Conservation (phyloP, 768 basidiomycete genomes). For the Ephemerocybe angulata region DNA sequence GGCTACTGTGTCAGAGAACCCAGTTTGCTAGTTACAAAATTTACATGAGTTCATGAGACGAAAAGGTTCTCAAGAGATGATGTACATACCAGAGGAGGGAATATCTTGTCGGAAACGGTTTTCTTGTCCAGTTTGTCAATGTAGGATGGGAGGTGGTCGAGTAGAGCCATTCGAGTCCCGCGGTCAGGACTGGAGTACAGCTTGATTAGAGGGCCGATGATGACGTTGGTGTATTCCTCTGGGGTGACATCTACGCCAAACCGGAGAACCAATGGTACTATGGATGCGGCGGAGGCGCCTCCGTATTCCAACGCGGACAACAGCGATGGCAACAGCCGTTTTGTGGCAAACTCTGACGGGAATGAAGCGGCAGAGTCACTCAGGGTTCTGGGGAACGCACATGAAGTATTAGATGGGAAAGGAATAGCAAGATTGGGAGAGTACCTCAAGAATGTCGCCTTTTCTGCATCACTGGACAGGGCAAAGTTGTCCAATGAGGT, state of each 20-base stretch:
- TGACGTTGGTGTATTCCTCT: conserved; percentile 63
- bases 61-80: background rate
- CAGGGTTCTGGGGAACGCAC: conserved; percentile 51
- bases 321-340: conserved; percentile 86
- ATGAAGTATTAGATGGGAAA: background rate
- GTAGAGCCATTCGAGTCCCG: conserved; percentile 88
- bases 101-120: conserved; percentile 82
- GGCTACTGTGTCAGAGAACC: conserved; percentile 92
- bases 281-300: conserved; percentile 67
- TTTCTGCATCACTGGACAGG: conserved; percentile 78
- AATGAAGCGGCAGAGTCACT: conserved; percentile 79
- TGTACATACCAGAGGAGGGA: conserved; percentile 79
- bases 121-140: conserved; percentile 85
- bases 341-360: conserved; percentile 79
- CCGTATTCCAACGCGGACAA: conserved; percentile 75
- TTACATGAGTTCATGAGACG: background rate
- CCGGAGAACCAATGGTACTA: conserved; percentile 81
- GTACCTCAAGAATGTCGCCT: conserved; percentile 65
- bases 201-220: conserved; percentile 78
- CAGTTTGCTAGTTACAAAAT: conserved; percentile 80
- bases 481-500: conserved; percentile 82
- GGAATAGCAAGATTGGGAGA: background rate
- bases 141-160: conserved; percentile 82
- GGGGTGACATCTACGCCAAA: conserved; percentile 70
- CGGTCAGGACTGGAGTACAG: conserved; percentile 88